Evolutionary conservation across 176 grass and related monocot genomes (phyloP), one percentile per base, ranked within the genome.

Genomic region (Elymus sibiricus): DNA sequence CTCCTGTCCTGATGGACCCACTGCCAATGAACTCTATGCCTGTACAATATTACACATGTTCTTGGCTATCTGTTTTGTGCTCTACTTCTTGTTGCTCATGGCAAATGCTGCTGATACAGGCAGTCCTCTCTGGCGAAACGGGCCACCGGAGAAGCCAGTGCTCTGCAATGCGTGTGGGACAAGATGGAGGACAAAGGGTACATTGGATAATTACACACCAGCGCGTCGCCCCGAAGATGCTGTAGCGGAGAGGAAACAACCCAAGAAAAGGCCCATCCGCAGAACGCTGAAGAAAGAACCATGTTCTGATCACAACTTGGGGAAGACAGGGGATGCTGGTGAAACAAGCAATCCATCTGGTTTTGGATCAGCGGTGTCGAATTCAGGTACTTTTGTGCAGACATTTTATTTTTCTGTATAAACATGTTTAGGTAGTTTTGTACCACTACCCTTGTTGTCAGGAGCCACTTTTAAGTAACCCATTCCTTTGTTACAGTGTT

Each of bases 81-180:
- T 71, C 14, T 24, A 69, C 85, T 78, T 90, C 6, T 42, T 27
- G 46, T 83, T 82, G 32, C 72, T 88, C 14, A 76, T 77, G 47
- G 8, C 11, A 77, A 89, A 78, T 87, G 60, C 19, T 91, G 53
- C 19, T 56, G 65, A 19, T 84, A 86, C 88, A 98, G 96, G 92
- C 75, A 98, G 93, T 74, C 96, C 96, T 44, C 90, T 98, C 42
- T 98, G 96, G 96, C 85, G 96, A 76, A 92, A 98, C 89, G 96
- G 96, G 34, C 96, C 96, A 43, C 84, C 93, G 78, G 92, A 98
- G 70, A 98, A 98, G 76, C 96, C 93, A 25, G 96, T 98, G 79
- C 86, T 98, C 31, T 98, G 96, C 79, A 98, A 98, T 94, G 96
- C 96, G 44, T 98, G 96, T 79, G 96, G 96, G 65, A 94, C 96